Conservation (phyloP, 2,329 filamentous ascomycete species). For the Pyrenophora tritici-repentis region DNA sequence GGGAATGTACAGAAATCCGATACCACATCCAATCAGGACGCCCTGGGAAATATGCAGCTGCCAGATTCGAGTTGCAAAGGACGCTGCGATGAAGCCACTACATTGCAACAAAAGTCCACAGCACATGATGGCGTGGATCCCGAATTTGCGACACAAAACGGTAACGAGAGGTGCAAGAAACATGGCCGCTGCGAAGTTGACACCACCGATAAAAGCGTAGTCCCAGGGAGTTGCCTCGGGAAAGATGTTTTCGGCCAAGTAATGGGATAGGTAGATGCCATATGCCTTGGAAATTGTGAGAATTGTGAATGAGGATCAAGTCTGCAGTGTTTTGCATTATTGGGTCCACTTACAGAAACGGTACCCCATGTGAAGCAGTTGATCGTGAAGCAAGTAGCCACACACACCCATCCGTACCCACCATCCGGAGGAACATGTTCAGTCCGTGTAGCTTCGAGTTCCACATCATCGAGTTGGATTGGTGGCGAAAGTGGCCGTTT, state of each 20-base stretch:
- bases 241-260: conserved; percentile 44
- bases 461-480: not conserved
- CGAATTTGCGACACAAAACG: conserved; percentile 29
- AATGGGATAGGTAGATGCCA: conserved; percentile 53
- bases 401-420: conserved; percentile 25
- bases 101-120: conserved; percentile 43
- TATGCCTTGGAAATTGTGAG: conserved; percentile 29
- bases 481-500: not conserved
- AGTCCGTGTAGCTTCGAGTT: not conserved
- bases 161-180: conserved; percentile 44
- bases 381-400: conserved; percentile 16
- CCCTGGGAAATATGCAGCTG: conserved; percentile 52
- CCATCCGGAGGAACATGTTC: conserved; percentile 17
- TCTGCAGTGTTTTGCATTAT: too few relatives aligned
- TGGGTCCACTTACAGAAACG: conserved; percentile 15
- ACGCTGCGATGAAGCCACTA: conserved; percentile 45
- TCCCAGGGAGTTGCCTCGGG: conserved; percentile 42
- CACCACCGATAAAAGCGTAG: conserved; percentile 50
- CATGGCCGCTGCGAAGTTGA: conserved; percentile 46
- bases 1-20: conserved; percentile 51
- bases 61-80: conserved; percentile 47
- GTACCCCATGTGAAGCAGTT: conserved; percentile 23
- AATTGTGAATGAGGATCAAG: too few relatives aligned
- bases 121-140: conserved; percentile 37
- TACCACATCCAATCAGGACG: conserved; percentile 47